phyloP scores from a whole-genome alignment of 345 rosid species.

The Linum trigynum region DNA sequence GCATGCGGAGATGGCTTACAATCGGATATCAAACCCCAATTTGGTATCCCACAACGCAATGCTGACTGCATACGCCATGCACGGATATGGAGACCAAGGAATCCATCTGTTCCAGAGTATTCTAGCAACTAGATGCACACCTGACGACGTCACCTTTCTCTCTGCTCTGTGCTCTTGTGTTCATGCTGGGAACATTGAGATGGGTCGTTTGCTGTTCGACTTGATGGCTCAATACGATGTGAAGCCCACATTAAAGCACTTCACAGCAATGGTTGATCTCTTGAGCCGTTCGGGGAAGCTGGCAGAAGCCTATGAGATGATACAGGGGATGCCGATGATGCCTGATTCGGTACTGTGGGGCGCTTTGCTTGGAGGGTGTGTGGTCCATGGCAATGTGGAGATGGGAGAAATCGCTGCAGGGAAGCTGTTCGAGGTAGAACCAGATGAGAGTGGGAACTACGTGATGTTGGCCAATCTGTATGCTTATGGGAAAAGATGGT shows the following conservation, averaged over 20 bases:
- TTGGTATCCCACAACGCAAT: constrained; percentile 25
- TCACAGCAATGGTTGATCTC: constrained; percentile 21
- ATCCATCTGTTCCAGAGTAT: constrained; percentile 17
- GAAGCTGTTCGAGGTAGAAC: constrained; percentile 19
- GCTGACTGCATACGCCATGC: constrained; percentile 25
- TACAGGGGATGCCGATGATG: constrained; percentile 16
- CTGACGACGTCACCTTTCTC: constrained; percentile 18
- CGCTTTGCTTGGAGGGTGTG: constrained; percentile 23
- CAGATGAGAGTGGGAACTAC: constrained; percentile 17
- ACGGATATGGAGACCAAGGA: constrained; percentile 20
- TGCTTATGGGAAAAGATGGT: constrained; percentile 17
- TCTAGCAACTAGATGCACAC: constrained; percentile 7
- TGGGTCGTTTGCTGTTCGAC: constrained; percentile 10
- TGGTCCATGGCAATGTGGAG: constrained; percentile 12
- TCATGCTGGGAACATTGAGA: constrained; percentile 18
- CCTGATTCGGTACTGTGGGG: constrained; percentile 24
- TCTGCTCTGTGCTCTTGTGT: constrained; percentile 19
- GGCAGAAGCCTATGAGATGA: constrained; percentile 14
- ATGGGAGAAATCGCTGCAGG: constrained; percentile 18
- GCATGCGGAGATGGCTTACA: constrained; percentile 9
- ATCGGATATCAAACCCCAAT: constrained; percentile 19
- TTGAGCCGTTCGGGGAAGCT: constrained; percentile 20
- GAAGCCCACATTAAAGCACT: constrained; percentile 19
- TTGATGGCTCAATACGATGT: constrained; percentile 13
- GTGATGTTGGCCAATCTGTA: constrained; percentile 18